Evolutionary conservation across 768 basidiomycete species (phyloP).

Genomic region (Fistulinella prunicolor): DNA sequence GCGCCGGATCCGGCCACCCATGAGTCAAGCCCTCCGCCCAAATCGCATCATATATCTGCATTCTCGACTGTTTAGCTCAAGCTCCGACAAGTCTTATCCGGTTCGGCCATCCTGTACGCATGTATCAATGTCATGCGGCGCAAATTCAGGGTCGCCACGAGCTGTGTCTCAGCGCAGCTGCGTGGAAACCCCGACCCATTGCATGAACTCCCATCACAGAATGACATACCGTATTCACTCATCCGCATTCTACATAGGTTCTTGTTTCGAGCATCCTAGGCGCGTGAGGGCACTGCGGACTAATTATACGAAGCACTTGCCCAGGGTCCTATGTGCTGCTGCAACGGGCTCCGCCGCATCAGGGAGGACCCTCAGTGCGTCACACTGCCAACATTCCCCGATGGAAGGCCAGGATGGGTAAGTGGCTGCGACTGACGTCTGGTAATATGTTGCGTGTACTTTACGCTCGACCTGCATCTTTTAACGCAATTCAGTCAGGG

Average conservation of each 20-base stretch:
- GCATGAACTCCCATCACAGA: conserved; percentile 10
- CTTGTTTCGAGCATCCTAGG: background rate
- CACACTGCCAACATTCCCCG: conserved; percentile 9
- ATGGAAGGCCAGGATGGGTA: conserved; percentile 1
- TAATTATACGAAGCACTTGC: conserved; percentile 12
- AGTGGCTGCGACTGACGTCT: conserved; percentile 8
- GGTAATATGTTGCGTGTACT: conserved; percentile 2
- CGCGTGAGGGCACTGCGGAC: conserved; percentile 4
- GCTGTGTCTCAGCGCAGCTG: conserved; percentile 10
- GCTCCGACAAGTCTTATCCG: conserved; percentile 17
- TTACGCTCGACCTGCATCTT: conserved; percentile 7
- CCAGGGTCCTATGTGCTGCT: conserved; percentile 4
- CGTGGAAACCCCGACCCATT: conserved; percentile 18
- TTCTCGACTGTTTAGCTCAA: conserved; percentile 19
- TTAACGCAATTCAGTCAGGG: conserved; percentile 16
- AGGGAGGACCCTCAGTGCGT: conserved; percentile 4
- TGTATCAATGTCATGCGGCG: background rate
- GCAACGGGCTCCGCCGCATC: conserved; percentile 5
- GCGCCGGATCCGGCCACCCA: conserved; percentile 12
- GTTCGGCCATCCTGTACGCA: conserved; percentile 8
- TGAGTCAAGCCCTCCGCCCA: conserved; percentile 28
- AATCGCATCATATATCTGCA: conserved; percentile 18
- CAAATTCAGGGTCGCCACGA: conserved; percentile 27
- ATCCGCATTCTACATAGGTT: conserved; percentile 8
- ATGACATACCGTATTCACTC: conserved; percentile 5